These are phyloP conservation scores for Moelleriella libera DNA, from an alignment of 2,329 filamentous ascomycete species.

Conservation along the genomic window DNA sequence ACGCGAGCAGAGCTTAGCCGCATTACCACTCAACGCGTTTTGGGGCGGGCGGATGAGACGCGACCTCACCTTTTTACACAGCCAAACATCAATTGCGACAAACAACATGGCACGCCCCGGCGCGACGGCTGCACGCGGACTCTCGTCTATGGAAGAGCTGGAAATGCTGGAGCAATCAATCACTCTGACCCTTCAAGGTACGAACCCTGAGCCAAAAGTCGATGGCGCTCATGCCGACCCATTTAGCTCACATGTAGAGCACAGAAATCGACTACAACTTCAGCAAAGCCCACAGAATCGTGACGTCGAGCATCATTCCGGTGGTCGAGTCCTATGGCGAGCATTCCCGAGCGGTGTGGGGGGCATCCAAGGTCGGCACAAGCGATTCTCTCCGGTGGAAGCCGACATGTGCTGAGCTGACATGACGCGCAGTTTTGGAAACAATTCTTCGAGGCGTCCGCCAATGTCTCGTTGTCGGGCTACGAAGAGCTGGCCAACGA, in stretches of 20 bases:
- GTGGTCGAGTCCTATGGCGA: slow-evolving; percentile 92
- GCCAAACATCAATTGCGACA: background rate
- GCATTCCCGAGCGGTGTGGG: slow-evolving; percentile 89
- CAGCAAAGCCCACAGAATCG: slow-evolving; percentile 88
- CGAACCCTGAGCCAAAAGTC: background rate
- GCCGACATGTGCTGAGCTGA: background rate
- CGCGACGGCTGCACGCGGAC: slow-evolving; percentile 29
- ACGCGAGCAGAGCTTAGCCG: too few relatives aligned
- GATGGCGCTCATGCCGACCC: background rate
- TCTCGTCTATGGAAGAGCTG: slow-evolving; percentile 86
- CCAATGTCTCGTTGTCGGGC: slow-evolving; percentile 89
- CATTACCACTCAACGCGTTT: too few relatives aligned
- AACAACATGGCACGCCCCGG: slow-evolving; percentile 33
- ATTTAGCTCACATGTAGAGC: background rate
- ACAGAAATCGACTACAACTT: slow-evolving; percentile 99
- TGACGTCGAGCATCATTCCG: slow-evolving; percentile 84
- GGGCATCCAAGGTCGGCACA: slow-evolving; percentile 67
- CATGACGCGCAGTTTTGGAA: slow-evolving; percentile 74
- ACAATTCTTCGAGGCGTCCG: slow-evolving; percentile 97
- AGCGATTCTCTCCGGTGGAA: background rate
- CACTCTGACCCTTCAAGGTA: slow-evolving; percentile 85
- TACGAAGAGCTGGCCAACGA: slow-evolving; percentile 73
- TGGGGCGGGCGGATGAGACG: background rate
- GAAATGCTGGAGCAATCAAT: slow-evolving; percentile 95
- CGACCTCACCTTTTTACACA: background rate